Conservation (phyloP, 2,329 filamentous ascomycete genomes). For the Claviceps sorghi region DNA sequence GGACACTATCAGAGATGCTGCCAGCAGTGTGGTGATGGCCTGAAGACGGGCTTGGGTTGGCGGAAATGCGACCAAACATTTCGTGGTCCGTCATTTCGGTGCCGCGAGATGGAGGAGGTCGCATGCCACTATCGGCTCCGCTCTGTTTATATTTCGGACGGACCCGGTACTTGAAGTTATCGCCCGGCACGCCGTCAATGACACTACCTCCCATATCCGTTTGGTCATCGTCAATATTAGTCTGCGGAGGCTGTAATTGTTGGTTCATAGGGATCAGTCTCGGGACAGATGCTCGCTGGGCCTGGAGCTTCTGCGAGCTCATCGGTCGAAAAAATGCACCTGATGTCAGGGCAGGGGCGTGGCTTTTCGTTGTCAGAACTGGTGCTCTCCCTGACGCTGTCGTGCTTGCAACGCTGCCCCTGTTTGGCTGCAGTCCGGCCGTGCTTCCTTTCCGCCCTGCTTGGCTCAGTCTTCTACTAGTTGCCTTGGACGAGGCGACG, state of each 20-base stretch:
- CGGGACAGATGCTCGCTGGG: slow-evolving; percentile 54
- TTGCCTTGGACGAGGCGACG: slow-evolving; percentile 24
- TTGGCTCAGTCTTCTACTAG: slow-evolving; percentile 41
- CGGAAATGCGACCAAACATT: slow-evolving; percentile 53
- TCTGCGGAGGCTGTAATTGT: slow-evolving; percentile 14
- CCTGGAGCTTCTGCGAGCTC: slow-evolving; percentile 89
- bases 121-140: slow-evolving; percentile 29
- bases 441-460: slow-evolving; percentile 38
- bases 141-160: slow-evolving; percentile 15
- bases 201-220: slow-evolving; percentile 30
- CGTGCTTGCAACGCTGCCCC: slow-evolving; percentile 27
- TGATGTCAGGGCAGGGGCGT: slow-evolving; percentile 78
- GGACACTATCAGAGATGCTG: slow-evolving; percentile 63
- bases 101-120: slow-evolving; percentile 56
- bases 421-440: slow-evolving; percentile 29
- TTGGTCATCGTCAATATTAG: slow-evolving; percentile 24
- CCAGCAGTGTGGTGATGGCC: slow-evolving; percentile 39
- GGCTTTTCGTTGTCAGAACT: slow-evolving; percentile 63
- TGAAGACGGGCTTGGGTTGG: slow-evolving; percentile 58
- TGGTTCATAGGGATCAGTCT: slow-evolving; percentile 29
- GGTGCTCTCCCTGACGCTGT: slow-evolving; percentile 33
- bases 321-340: slow-evolving; percentile 92
- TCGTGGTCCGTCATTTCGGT: slow-evolving; percentile 70
- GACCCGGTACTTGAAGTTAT: slow-evolving; percentile 35
- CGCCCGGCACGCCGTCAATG: slow-evolving; percentile 36